These are phyloP conservation scores for Xylaria sp. DNA, from an alignment of 2,329 filamentous ascomycete genomes.

Conservation along the genomic window DNA sequence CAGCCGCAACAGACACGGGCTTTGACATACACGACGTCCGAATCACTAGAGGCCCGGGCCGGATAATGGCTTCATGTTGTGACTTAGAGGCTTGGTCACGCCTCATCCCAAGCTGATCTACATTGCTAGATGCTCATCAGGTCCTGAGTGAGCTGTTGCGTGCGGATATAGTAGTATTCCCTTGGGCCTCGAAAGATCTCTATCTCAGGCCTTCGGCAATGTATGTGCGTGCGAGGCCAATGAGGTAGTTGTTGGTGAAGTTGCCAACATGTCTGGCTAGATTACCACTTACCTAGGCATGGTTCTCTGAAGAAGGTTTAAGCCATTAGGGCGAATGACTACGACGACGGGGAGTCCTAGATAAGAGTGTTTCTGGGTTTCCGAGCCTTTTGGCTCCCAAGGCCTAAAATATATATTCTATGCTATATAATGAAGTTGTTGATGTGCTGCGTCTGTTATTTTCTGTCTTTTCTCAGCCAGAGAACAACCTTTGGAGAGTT, in stretches of 20 bases:
- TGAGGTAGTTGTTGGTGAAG: not conserved
- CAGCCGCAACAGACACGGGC: not conserved
- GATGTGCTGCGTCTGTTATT: no score
- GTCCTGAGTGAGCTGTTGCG: not conserved
- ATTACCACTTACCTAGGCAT: slow-evolving; percentile 7
- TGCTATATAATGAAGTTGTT: no score
- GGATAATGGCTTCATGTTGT: not conserved
- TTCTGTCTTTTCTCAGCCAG: no score
- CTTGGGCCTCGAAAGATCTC: not conserved
- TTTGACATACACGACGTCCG: not conserved
- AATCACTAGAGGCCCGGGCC: not conserved
- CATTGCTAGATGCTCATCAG: slow-evolving; percentile 2
- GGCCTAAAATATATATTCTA: no score
- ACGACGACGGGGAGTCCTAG: not conserved
- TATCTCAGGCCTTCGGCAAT: not conserved
- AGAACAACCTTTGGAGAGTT: no score
- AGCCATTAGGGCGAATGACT: not conserved
- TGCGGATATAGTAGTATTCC: not conserved
- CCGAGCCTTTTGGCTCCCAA: no score
- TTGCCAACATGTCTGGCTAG: not conserved
- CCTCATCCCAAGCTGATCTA: slow-evolving; percentile 2
- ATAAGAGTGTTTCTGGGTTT: no score
- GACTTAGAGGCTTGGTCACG: not conserved
- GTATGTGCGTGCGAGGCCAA: not conserved
- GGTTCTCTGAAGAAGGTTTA: not conserved